Conservation (phyloP, 2,329 filamentous ascomycete species). For the Ploettnerulaceae sp. region DNA sequence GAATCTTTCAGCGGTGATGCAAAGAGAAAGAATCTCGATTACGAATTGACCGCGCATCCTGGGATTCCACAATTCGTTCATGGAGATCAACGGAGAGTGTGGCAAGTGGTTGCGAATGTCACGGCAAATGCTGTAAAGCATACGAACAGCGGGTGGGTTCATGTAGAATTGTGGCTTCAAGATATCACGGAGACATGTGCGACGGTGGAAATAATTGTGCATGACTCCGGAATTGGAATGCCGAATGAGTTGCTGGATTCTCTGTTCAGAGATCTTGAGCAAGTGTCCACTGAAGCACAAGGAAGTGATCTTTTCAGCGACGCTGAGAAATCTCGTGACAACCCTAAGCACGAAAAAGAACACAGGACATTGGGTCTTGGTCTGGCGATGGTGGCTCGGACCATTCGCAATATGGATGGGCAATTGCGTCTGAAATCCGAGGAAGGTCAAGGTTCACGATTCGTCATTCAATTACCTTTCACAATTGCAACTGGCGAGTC, state of each 20-base stretch:
- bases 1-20: conserved; percentile 70
- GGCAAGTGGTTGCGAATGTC: conserved; percentile 78
- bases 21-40: conserved; percentile 67
- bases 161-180: conserved; percentile 62
- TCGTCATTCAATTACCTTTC: conserved; percentile 76
- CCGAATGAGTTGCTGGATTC: conserved; percentile 53
- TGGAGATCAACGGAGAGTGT: conserved; percentile 74
- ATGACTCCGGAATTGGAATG: conserved; percentile 74
- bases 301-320: conserved; percentile 12
- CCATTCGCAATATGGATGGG: conserved; percentile 85
- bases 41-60: conserved; percentile 61
- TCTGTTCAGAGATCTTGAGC: conserved; percentile 54
- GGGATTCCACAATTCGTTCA: conserved; percentile 67
- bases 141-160: conserved; percentile 63
- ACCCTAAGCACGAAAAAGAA: conserved; percentile 33
- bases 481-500: conserved; percentile 39
- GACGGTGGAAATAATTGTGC: conserved; percentile 67
- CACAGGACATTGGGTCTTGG: conserved; percentile 67
- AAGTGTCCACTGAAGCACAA: conserved; percentile 47
- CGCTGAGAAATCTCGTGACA: neutral
- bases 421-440: conserved; percentile 82
- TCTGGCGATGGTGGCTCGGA: conserved; percentile 80
- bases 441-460: conserved; percentile 74
- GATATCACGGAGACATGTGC: conserved; percentile 49
- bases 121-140: conserved; percentile 81